Evolutionary conservation across 2,329 filamentous ascomycete genomes (phyloP).

Genomic region (Sporothrix brunneoviolacea): DNA sequence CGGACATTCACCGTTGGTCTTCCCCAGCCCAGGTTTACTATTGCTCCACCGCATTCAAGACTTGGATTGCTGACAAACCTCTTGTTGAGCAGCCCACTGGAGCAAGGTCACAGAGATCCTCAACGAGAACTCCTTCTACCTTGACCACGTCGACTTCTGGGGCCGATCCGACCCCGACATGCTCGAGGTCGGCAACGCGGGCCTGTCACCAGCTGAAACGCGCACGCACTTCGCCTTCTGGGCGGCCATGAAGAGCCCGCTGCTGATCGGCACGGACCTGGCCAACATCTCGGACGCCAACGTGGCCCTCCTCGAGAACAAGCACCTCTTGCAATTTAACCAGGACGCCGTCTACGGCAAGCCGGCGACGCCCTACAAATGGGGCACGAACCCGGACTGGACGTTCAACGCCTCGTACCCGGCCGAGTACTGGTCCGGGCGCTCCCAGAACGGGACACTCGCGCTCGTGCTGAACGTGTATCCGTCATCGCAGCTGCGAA

Average conservation of each 20-base stretch:
- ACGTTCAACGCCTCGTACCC: slow-evolving; percentile 42
- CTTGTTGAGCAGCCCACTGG: slow-evolving; percentile 7
- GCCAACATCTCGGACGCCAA: slow-evolving; percentile 29
- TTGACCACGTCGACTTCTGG: slow-evolving; percentile 40
- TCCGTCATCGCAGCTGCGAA: slow-evolving; percentile 27
- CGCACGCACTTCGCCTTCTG: slow-evolving; percentile 46
- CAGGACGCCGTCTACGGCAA: slow-evolving; percentile 38
- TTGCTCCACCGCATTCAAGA: not conserved
- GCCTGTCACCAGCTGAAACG: slow-evolving; percentile 38
- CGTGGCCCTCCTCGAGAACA: slow-evolving; percentile 37
- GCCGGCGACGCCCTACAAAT: slow-evolving; percentile 39
- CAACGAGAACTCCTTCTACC: slow-evolving; percentile 42
- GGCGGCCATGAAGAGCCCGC: slow-evolving; percentile 43
- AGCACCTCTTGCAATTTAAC: slow-evolving; percentile 34
- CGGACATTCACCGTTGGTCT: slow-evolving; percentile 19
- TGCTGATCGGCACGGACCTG: slow-evolving; percentile 42
- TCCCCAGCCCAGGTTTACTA: too few relatives aligned
- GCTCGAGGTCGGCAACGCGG: slow-evolving; percentile 44
- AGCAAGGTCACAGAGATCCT: slow-evolving; percentile 31
- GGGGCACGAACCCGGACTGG: slow-evolving; percentile 43
- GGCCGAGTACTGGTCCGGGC: slow-evolving; percentile 44
- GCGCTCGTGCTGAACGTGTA: slow-evolving; percentile 42
- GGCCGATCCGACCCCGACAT: slow-evolving; percentile 46
- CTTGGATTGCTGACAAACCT: not conserved
- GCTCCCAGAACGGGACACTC: slow-evolving; percentile 35